Percentiles rank a stretch among this genome's conserved stretches.
phyloP scores from a whole-genome alignment of 2,329 filamentous ascomycete species.

The Metarhizium brunneum region DNA sequence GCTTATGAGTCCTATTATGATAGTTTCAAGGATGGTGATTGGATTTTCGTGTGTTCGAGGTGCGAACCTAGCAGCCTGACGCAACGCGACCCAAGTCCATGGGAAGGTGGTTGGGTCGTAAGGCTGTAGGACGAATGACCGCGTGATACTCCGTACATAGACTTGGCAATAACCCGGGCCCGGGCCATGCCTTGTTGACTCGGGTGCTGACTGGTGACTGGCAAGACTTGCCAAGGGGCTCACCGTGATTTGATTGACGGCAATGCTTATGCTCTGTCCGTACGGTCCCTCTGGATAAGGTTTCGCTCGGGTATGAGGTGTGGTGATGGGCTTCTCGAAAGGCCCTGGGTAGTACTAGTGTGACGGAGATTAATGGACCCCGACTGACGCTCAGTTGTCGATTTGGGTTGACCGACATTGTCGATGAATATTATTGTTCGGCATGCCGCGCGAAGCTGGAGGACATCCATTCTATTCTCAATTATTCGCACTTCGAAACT shows the following conservation, averaged over 20 bases:
- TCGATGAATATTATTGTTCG: no score
- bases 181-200: background rate
- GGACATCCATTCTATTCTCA: no score
- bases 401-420: no score
- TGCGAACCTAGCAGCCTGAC: no score
- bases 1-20: background rate
- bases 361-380: no score
- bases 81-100: background rate
- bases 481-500: no score
- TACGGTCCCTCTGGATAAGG: no score
- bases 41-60: background rate
- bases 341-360: no score
- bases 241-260: background rate
- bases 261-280: background rate
- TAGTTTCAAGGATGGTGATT: background rate
- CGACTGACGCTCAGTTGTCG: no score
- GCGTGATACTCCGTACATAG: background rate
- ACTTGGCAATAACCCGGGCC: background rate
- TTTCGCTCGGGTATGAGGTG: no score
- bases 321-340: no score
- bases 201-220: background rate
- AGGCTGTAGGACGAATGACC: constrained; percentile 5
- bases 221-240: background rate
- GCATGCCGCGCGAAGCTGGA: no score
- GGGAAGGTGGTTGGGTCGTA: background rate